Evolutionary conservation across 1,139 yeast genomes (phyloP), one percentile per base, ranked within the genome.

Genomic region (Taphrina confusa): DNA sequence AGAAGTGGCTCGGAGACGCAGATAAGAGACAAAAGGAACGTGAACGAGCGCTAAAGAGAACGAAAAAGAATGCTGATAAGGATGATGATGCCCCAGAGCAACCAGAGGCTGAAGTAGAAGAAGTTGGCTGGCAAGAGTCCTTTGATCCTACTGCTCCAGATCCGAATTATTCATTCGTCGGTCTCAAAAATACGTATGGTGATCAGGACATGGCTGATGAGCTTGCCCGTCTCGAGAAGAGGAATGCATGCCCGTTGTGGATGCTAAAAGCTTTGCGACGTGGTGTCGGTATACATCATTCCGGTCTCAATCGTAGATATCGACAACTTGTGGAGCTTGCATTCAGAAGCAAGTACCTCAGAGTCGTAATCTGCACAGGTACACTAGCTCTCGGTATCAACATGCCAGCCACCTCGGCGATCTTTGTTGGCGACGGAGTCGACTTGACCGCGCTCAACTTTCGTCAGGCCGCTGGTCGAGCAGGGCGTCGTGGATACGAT

Each of bases 381-480:
- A 60, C 62, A 1, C 46, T 60, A 4, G 58, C 62, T 23, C 56
- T 60, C 23, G 62, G 62, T 33, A 60, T 60, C 31, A 60, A 60
- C 47, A 60, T 60, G 62, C 62, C 62, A 4, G 57, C 59, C 28
- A 47, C 45, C 5, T 52, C 62, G 40, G 60, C 59, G n/a, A 56
- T 55, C 22, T 60, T 60, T 39, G 55, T 60, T 23, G 62, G 62
- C 8, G 62, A 60, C 34, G 57, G 56, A 16, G 51, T 42, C 18
- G 60, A 55, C 20, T 37, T 60, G 6, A 55, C 54, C 14, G 62
- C 62, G 8, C 51, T 60, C 18, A 56, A 60, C 30, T 60, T 47
- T 57, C 56, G 59, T 3, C 62, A 60, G 37, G 62, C 62, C 28
- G 60, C 62, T 23, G 62, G 62, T 27, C 62, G 62, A 36, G 62